A percentile compares a stretch with the other conserved stretches of the same genome.
These are phyloP conservation scores for Lactuca saligna DNA, from an alignment of 129 eudicot species.

Conservation along the genomic window DNA sequence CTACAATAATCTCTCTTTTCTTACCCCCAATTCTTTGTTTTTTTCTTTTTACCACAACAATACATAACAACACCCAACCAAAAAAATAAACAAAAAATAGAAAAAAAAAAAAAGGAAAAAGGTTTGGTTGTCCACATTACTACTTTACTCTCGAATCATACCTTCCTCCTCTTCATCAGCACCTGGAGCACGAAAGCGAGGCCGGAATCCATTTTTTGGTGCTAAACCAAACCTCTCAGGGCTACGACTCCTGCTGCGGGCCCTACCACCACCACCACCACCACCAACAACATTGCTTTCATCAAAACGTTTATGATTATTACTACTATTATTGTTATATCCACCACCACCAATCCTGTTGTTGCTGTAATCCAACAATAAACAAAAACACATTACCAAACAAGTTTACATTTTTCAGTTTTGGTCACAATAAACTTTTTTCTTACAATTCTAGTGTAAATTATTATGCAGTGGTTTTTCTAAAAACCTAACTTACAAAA, in stretches of 20 bases:
- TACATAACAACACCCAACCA: background rate
- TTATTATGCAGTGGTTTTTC: too few species aligned
- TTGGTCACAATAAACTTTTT: too few species aligned
- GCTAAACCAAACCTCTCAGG: constrained; percentile 46
- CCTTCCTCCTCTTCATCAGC: constrained; percentile 62
- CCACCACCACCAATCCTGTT: constrained; percentile 34
- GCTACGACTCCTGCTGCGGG: constrained; percentile 63
- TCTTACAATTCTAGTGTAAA: too few species aligned
- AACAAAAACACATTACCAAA: background rate
- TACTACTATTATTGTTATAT: constrained; percentile 30
- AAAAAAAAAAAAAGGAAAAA: too few species aligned
- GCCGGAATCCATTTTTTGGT: constrained; percentile 18
- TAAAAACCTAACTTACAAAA: too few species aligned
- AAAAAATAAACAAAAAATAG: too few species aligned
- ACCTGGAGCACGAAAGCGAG: constrained; percentile 29
- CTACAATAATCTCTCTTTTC: background rate
- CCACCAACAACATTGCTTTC: constrained; percentile 47
- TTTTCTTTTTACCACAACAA: too few species aligned
- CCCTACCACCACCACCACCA: constrained; percentile 33
- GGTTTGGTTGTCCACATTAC: background rate
- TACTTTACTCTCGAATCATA: constrained; percentile 43
- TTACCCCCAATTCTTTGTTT: too few species aligned
- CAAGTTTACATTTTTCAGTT: too few species aligned
- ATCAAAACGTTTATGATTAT: constrained; percentile 54
- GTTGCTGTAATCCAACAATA: constrained; percentile 21